phyloP scores from a whole-genome alignment of 768 basidiomycete species.

The Flagelloscypha sp. region DNA sequence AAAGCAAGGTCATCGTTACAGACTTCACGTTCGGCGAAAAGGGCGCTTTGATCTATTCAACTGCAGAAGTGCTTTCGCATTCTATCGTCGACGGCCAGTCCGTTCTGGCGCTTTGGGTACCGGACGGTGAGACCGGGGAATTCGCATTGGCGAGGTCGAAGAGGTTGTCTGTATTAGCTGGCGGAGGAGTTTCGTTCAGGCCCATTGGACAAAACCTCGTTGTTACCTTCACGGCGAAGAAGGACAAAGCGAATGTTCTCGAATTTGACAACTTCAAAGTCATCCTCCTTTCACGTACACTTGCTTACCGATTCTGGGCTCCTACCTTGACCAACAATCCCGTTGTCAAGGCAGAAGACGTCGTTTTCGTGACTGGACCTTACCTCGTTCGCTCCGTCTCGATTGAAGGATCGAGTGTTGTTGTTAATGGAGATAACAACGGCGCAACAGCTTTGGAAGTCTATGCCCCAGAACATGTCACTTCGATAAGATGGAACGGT shows the following conservation, averaged over 20 bases:
- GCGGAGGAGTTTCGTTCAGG: constrained; percentile 18
- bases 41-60: constrained; percentile 41
- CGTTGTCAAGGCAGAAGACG: constrained; percentile 45
- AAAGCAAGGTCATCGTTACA: constrained; percentile 44
- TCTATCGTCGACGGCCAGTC: constrained; percentile 32
- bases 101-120: constrained; percentile 32
- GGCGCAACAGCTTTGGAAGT: constrained; percentile 35
- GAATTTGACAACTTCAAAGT: constrained; percentile 37
- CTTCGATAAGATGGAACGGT: constrained; percentile 46
- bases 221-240: constrained; percentile 11
- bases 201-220: constrained; percentile 7
- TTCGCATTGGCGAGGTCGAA: constrained; percentile 23
- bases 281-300: constrained; percentile 15
- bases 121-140: constrained; percentile 11
- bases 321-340: constrained; percentile 32
- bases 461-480: constrained; percentile 32
- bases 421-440: constrained; percentile 44
- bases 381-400: constrained; percentile 30
- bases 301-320: constrained; percentile 43
- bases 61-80: constrained; percentile 44
- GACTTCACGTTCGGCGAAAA: constrained; percentile 46
- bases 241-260: constrained; percentile 28
- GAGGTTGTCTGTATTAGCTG: constrained; percentile 24
- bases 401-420: constrained; percentile 26
- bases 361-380: constrained; percentile 33